Evolutionary conservation across 1,139 yeast genomes (phyloP).

Genomic region (Zygoascus hellenicus): DNA sequence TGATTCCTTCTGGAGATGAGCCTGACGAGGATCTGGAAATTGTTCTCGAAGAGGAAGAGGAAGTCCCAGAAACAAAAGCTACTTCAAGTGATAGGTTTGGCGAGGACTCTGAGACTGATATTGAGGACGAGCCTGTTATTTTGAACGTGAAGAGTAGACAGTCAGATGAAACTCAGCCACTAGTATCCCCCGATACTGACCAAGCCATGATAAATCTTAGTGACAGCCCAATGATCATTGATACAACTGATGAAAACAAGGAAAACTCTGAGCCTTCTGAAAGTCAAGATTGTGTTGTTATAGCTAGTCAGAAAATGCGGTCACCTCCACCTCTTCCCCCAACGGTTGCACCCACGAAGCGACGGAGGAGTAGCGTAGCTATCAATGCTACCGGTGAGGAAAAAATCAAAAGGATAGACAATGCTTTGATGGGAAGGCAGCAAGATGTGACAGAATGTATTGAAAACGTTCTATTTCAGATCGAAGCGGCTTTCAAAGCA

Average conservation of each 20-base stretch:
- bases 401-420: slow-evolving; percentile 20
- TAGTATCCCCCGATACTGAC: slow-evolving; percentile 1
- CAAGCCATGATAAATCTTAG: background rate
- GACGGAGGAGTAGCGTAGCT: slow-evolving; percentile 9
- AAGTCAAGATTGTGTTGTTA: background rate
- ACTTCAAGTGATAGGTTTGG: background rate
- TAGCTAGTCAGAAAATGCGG: background rate
- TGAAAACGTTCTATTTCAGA: slow-evolving; percentile 86
- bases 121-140: slow-evolving; percentile 5
- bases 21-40: slow-evolving; percentile 13
- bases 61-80: slow-evolving; percentile 9
- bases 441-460: slow-evolving; percentile 98
- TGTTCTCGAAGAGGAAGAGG: slow-evolving; percentile 13
- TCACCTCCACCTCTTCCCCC: slow-evolving; percentile 7
- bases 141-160: background rate
- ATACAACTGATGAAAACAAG: slow-evolving; percentile 14
- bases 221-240: slow-evolving; percentile 10
- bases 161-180: background rate
- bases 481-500: slow-evolving; percentile 85
- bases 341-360: slow-evolving; percentile 5
- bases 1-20: slow-evolving; percentile 39
- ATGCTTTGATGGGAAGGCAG: slow-evolving; percentile 62
- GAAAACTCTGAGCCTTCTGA: slow-evolving; percentile 4
- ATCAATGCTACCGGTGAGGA: slow-evolving; percentile 16
- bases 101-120: slow-evolving; percentile 9